A percentile compares a stretch with the other conserved stretches of the same genome.
Evolutionary conservation across 257 asterid genomes (phyloP).

Genomic region (Forsythia suspensa): DNA sequence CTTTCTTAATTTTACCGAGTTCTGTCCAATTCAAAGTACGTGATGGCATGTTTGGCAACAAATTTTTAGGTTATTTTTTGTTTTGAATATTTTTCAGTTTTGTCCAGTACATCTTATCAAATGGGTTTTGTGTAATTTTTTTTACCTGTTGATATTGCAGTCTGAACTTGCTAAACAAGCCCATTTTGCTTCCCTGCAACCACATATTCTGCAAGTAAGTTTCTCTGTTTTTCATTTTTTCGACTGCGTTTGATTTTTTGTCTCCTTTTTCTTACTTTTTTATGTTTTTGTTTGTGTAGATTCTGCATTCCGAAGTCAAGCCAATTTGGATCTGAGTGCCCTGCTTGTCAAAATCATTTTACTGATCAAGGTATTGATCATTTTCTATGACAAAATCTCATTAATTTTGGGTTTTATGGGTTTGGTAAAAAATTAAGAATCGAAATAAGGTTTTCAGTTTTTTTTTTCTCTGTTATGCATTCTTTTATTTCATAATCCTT

Average conservation of each 20-base stretch:
- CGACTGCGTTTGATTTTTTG: no score
- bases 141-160: slow-evolving; percentile 35
- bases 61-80: neutral
- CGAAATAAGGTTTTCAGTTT: neutral
- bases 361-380: slow-evolving; percentile 45
- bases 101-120: neutral
- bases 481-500: neutral
- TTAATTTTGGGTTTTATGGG: neutral
- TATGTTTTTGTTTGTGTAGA: slow-evolving; percentile 36
- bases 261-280: neutral
- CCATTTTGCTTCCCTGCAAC: slow-evolving; percentile 81
- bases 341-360: slow-evolving; percentile 57
- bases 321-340: slow-evolving; percentile 52
- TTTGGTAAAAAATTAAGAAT: neutral
- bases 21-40: neutral
- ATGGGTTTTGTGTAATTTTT: neutral
- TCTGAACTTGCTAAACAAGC: slow-evolving; percentile 64
- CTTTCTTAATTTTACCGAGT: neutral
- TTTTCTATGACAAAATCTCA: neutral
- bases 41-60: neutral
- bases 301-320: slow-evolving; percentile 40
- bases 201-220: slow-evolving; percentile 90
- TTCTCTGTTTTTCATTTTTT: neutral
- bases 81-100: neutral
- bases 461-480: neutral